A percentile compares a stretch with the other conserved stretches of the same genome.
phyloP scores from a whole-genome alignment of 495 filamentous ascomycete genomes.

The Penicillium salamii region DNA sequence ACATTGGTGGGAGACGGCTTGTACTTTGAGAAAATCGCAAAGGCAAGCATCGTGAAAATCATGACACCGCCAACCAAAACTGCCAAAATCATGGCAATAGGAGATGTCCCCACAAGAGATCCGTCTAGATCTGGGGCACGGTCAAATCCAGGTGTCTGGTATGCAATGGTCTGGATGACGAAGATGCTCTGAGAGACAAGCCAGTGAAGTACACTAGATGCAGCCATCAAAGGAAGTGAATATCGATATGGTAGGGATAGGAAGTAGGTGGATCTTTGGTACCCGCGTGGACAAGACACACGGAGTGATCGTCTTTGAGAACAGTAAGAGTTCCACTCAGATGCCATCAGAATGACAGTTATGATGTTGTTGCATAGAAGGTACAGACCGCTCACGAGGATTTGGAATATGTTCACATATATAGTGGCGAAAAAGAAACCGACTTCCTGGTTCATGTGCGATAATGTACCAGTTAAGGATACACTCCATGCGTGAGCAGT shows the following conservation, averaged over 20 bases:
- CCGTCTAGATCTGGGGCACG: conserved; percentile 17
- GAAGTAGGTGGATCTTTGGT: conserved; percentile 43
- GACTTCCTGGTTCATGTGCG: too few species aligned
- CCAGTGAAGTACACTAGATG: conserved; percentile 36
- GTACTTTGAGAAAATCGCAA: conserved; percentile 22
- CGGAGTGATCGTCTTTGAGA: conserved; percentile 34
- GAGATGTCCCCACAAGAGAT: conserved; percentile 28
- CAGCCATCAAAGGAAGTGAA: conserved; percentile 26
- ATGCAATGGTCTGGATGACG: conserved; percentile 22
- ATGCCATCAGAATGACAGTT: conserved; percentile 38
- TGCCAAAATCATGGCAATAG: conserved; percentile 23
- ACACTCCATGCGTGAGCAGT: too few species aligned
- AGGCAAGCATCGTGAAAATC: conserved; percentile 6
- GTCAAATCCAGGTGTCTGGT: conserved; percentile 1
- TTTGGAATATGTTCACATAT: conserved; percentile 48
- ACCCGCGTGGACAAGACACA: conserved; percentile 42
- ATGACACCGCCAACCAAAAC: conserved; percentile 25
- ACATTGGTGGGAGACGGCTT: too few species aligned
- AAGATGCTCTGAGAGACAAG: conserved; percentile 42
- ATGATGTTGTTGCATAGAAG: conserved; percentile 36
- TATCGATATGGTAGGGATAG: conserved; percentile 43
- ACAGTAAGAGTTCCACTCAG: conserved; percentile 33
- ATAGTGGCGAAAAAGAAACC: too few species aligned
- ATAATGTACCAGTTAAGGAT: too few species aligned
- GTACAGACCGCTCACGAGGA: conserved; percentile 43